These are phyloP conservation scores for Sarocladium strictum DNA, from an alignment of 2,329 filamentous ascomycete species.

Conservation along the genomic window DNA sequence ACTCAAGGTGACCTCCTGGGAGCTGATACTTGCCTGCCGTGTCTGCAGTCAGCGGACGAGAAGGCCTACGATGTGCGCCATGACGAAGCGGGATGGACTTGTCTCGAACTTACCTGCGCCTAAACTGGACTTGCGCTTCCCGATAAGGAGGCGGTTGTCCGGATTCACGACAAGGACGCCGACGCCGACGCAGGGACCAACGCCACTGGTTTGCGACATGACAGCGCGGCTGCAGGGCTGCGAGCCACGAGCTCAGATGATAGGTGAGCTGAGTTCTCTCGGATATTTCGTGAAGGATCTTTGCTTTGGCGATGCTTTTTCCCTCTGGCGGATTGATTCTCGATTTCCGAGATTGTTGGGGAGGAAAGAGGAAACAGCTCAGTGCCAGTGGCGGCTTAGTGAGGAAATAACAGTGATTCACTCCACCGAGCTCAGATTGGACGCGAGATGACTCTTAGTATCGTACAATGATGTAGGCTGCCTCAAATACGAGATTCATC, in stretches of 20 bases:
- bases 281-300: not conserved
- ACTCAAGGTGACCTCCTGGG: constrained; percentile 72
- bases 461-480: not conserved
- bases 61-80: not conserved
- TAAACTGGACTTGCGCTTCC: constrained; percentile 42
- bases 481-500: not conserved
- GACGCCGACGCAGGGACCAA: constrained; percentile 39
- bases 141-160: constrained; percentile 39
- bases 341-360: not conserved
- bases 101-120: constrained; percentile 34
- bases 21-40: constrained; percentile 54
- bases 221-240: not conserved
- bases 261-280: not conserved
- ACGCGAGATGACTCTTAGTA: not conserved
- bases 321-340: not conserved
- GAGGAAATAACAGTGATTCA: not conserved
- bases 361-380: not conserved
- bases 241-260: not conserved
- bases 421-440: not conserved
- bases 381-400: not conserved
- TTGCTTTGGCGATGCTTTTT: not conserved
- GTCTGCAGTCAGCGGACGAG: not conserved
- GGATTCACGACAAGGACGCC: constrained; percentile 38
- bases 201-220: not conserved
- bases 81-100: not conserved